Evolutionary conservation across 1,139 yeast species (phyloP).

Genomic region (Candida glucosophila): DNA sequence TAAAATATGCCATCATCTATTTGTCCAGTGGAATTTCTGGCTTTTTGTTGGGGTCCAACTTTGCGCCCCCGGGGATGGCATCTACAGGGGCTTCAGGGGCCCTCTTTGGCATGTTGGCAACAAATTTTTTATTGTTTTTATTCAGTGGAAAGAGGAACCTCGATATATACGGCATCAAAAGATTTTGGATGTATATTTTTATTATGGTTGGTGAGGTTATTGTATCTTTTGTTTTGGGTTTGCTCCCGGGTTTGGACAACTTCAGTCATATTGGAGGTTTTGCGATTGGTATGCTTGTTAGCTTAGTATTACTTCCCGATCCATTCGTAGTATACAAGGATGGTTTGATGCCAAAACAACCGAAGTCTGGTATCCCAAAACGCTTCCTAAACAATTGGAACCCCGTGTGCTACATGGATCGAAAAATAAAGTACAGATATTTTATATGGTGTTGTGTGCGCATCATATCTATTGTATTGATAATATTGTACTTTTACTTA

Average conservation of each 20-base stretch:
- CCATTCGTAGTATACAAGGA: conserved; percentile 44
- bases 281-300: conserved; percentile 49
- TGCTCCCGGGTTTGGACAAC: conserved; percentile 69
- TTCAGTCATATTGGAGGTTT: conserved; percentile 76
- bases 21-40: conserved; percentile 60
- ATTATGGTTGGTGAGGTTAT: conserved; percentile 50
- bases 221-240: conserved; percentile 57
- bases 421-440: conserved; percentile 26
- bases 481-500: conserved; percentile 43
- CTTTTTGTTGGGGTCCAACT: conserved; percentile 63
- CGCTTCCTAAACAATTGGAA: conserved; percentile 38
- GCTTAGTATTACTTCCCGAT: conserved; percentile 47
- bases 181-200: conserved; percentile 34
- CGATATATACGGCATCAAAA: conserved; percentile 34
- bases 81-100: conserved; percentile 76
- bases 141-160: conserved; percentile 45
- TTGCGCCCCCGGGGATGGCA: conserved; percentile 61
- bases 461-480: conserved; percentile 34
- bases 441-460: conserved; percentile 47
- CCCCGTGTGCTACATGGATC: conserved; percentile 25
- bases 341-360: conserved; percentile 33
- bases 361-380: conserved; percentile 27
- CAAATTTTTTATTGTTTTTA: conserved; percentile 50
- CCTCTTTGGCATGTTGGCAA: conserved; percentile 60
- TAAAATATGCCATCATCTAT: conserved; percentile 51